Evolutionary conservation across 345 rosid genomes (phyloP), one percentile per base, ranked within the genome.

Genomic region (Citrus hindsii): DNA sequence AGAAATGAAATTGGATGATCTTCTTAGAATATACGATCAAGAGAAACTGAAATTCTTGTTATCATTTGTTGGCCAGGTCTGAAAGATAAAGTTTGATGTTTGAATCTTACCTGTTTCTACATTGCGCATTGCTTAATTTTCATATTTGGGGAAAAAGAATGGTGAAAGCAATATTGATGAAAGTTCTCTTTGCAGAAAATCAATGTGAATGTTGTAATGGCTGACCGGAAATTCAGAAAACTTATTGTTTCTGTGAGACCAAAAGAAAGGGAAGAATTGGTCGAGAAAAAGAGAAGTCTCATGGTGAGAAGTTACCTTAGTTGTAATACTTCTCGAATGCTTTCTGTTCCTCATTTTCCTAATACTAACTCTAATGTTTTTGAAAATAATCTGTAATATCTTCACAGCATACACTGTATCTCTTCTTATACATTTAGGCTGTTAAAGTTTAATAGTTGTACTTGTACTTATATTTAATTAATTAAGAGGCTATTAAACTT

Each of bases 51-150:
- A 87, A 83, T 96, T 93, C 82, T 75, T 96, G 82, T 87, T 95
- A 62, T 92, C 97, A 32, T 92, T 83, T 87, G 90, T 96, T 83
- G 93, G 94, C 79, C 98, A 96, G 97, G 99, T 96, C 81, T 77
- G 90, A 75, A 74, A 75, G 65, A 33, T 33, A 75, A 25, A 58
- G 40, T 48, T 77, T 71, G 33, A 42, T 75, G 28, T 51, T 56
- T 62, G 69, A 71, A 19, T 82, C 16, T 59, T 74, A 53, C 76
- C 6, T 25, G n/a, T 56, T 74, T 63, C 38, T 75, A 9, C 72
- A 25, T 38, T 28, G 14, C 5, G 7, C 73, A 4, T 66, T 74
- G 35, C 79, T 82, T 21, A 25, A 71, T 7, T 33, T 32, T 75
- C 46, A 22, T 75, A 30, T 9, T 37, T 12, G 1, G 24, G 19